These are phyloP conservation scores for Emydomyces testavorans DNA, from an alignment of 2,329 filamentous ascomycete genomes.

Conservation along the genomic window DNA sequence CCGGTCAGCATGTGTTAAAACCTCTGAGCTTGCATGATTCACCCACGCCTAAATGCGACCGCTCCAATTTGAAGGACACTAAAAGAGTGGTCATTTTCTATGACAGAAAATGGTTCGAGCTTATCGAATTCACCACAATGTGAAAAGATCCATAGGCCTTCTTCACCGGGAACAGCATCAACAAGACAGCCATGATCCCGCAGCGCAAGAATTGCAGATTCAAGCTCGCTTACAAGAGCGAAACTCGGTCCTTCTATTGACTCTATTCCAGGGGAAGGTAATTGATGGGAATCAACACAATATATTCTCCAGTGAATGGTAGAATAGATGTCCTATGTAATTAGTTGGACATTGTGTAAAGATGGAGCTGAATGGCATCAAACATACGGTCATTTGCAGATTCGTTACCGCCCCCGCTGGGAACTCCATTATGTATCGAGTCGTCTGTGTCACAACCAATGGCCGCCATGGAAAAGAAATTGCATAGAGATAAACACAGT, in stretches of 20 bases:
- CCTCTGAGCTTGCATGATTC: background rate
- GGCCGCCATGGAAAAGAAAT: conserved; percentile 9
- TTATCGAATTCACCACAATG: conserved; percentile 29
- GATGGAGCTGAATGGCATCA: background rate
- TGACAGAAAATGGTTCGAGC: conserved; percentile 21
- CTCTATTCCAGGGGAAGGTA: conserved; percentile 17
- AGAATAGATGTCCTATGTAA: conserved; percentile 32
- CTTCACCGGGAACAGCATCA: conserved; percentile 28
- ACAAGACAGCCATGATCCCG: conserved; percentile 30
- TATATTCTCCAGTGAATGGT: conserved; percentile 33
- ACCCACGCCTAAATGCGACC: conserved; percentile 9
- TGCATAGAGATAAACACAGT: conserved; percentile 2
- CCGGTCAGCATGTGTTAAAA: background rate
- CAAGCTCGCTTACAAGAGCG: conserved; percentile 22
- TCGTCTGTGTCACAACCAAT: conserved; percentile 4
- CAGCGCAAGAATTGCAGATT: conserved; percentile 29
- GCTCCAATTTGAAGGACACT: conserved; percentile 5
- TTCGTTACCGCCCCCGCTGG: conserved; percentile 34
- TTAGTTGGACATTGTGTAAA: background rate
- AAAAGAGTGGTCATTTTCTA: conserved; percentile 1
- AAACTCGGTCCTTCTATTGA: background rate
- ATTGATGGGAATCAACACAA: conserved; percentile 15
- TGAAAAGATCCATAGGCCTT: conserved; percentile 34
- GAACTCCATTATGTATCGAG: conserved; percentile 31
- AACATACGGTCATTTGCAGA: conserved; percentile 33